These are phyloP conservation scores for Basipetospora chlamydospora DNA, from an alignment of 2,329 filamentous ascomycete species.

Conservation along the genomic window DNA sequence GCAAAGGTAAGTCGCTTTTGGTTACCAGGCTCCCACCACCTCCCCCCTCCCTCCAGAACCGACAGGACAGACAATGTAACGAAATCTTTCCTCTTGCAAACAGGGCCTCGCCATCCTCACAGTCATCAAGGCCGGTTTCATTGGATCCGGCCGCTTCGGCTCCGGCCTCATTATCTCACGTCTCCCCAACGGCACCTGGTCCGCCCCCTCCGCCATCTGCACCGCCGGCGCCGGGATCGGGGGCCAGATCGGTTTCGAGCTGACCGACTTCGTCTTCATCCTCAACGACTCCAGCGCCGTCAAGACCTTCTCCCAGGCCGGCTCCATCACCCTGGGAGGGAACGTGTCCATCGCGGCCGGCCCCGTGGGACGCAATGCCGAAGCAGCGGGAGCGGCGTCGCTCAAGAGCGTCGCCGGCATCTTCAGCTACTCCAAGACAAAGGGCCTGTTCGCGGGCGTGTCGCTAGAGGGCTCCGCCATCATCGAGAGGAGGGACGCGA, in stretches of 20 bases:
- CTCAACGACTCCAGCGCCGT: conserved; percentile 84
- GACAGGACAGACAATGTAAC: neutral
- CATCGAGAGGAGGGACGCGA: conserved; percentile 89
- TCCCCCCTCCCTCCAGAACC: neutral
- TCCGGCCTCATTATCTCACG: conserved; percentile 72
- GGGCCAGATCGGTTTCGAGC: conserved; percentile 74
- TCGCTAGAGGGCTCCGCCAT: conserved; percentile 86
- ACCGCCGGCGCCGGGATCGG: conserved; percentile 72
- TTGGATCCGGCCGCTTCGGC: conserved; percentile 69
- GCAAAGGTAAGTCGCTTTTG: conserved; percentile 52
- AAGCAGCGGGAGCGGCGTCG: conserved; percentile 87
- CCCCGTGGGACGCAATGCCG: conserved; percentile 84
- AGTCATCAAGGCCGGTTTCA: conserved; percentile 75
- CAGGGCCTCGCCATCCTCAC: conserved; percentile 73
- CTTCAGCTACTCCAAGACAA: conserved; percentile 96
- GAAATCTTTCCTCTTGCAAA: neutral
- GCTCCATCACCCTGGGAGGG: conserved; percentile 81
- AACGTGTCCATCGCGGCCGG: conserved; percentile 95
- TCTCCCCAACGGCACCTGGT: conserved; percentile 65
- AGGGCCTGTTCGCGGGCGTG: conserved; percentile 90
- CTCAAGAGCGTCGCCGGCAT: conserved; percentile 79
- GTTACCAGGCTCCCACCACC: neutral
- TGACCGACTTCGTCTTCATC: conserved; percentile 96
- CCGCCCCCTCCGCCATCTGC: conserved; percentile 66
- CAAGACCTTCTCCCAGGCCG: conserved; percentile 83